Base-by-base conservation (phyloP, 2,329 filamentous ascomycete species). In the Claviceps quebecensis region DNA sequence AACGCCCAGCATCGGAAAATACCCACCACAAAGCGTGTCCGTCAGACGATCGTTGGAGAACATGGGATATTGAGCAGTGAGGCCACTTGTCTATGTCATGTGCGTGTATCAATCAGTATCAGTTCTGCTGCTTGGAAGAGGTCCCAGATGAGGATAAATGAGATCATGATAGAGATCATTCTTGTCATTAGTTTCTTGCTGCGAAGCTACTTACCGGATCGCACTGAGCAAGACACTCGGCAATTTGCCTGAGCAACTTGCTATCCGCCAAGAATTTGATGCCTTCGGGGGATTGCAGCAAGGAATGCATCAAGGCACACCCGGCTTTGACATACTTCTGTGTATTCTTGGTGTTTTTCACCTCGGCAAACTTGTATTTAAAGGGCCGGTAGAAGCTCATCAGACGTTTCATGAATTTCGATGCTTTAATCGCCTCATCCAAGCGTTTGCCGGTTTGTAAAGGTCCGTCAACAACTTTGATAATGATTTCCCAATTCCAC, bases 341-440 rank as follows among this genome's bases (percentile, higher is more conserved):
- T 52, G 94, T 95, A 50, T 86, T 87, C 55, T 93, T 86, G 0
- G 89, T 95, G 63, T 88, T 97, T 58, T 87, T 84, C 43, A 93
- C 78, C 59, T 94, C 87, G 0, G 90, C 87, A 60, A 97, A 98
- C 56, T 89, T 84, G 64, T 89, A 94, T 64, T 98, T 98, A 71
- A 98, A 98, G 1, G 93, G 93, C 11, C 93, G 80, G 64, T 95
- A 95, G 64, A 98, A 98, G 54, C 89, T 93, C 65, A 96, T 82
- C 53, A 98, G 76, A 9, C 94, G 78, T 69, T 97, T 96, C 60
- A 97, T 84, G 61, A 97, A 98, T 64, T 97, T 97, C 2, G 90
- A 95, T 1, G 86, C 89, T 64, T 89, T 91, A 63, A 95, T 86
- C 0, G 91, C 91, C 67, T 98, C 93, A 58, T 96, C 91, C 4